Base-by-base conservation (phyloP, 2,329 filamentous ascomycete species). In the Didymella lethalis region DNA sequence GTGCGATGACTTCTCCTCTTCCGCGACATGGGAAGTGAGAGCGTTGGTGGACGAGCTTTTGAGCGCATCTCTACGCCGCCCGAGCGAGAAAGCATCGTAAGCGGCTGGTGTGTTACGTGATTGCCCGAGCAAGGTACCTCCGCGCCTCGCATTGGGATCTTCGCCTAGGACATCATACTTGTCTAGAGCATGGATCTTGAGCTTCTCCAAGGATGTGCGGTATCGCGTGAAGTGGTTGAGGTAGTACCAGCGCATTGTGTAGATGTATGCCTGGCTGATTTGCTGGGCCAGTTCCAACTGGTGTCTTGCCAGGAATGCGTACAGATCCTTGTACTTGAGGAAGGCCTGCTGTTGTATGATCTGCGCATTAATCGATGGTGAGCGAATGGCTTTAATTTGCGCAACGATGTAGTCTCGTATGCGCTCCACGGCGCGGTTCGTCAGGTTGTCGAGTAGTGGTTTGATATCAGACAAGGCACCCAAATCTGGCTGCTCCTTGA, bases 201-300 rank as follows among this genome's bases (percentile, higher is more conserved):
- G 84, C 75, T 92, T 96, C 54, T 90, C 89, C 6, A 99, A 82
- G 0, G 95, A 89, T 67, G 89, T 88, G 64, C 90, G 88, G 76
- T 99, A 99, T 32, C 94, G 88, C 3, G 86, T 88, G 73, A 99
- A 99, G 75, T 97, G 92, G 65, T 90, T 95, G 52, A 90, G 80
- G 74, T 98, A 98, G 73, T 99, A 99, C 95, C 95, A 99, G 52
- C 93, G 88, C 92, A 99, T 99, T 0, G 96, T 99, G 75, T 97
- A 97, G 80, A 96, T 89, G 72, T 99, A 99, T 3, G 96, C 95
- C 74, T 92, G 90, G 8, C 88, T 88, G 64, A 99, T 96, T 77
- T 99, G 92, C 52, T 93, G 89, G 8, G 92, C 92, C 6, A 99
- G 86, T n/a, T 86, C 84, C 1, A 90, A 82, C 69, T 98, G 93